A percentile compares a stretch with the other conserved stretches of the same genome.
Conservation (phyloP, 257 asterid species). For the Ilex asprella region DNA sequence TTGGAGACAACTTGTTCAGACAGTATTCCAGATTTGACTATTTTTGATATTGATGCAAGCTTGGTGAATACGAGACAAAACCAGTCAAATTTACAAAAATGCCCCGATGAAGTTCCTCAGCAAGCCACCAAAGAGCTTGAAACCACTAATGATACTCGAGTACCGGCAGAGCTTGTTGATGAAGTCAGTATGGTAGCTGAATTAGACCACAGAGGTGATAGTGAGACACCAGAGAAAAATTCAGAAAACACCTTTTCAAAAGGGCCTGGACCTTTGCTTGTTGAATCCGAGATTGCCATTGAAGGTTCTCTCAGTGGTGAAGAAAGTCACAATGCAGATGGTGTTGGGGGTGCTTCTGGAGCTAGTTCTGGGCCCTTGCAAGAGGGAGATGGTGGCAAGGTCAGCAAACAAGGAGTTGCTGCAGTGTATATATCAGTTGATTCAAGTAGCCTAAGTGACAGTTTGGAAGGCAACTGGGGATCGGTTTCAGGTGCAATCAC, state of each 20-base stretch:
- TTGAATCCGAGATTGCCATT: constrained; percentile 15
- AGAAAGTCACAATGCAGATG: constrained; percentile 10
- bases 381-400: constrained; percentile 30
- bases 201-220: constrained; percentile 14
- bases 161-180: constrained; percentile 12
- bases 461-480: constrained; percentile 81
- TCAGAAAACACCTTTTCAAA: constrained; percentile 12
- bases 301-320: constrained; percentile 22
- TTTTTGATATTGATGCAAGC: too few relatives aligned
- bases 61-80: not conserved
- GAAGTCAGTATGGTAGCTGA: constrained; percentile 10
- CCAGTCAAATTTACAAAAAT: not conserved
- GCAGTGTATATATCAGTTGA: constrained; percentile 28
- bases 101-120: constrained; percentile 1
- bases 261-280: constrained; percentile 21
- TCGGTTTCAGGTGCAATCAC: constrained; percentile 63
- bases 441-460: constrained; percentile 49
- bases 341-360: constrained; percentile 13
- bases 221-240: constrained; percentile 14
- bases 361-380: constrained; percentile 20
- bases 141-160: constrained; percentile 12
- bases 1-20: too few relatives aligned
- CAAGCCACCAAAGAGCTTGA: constrained; percentile 12
- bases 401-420: constrained; percentile 27
- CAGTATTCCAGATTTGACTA: too few relatives aligned